Evolutionary conservation across 1,139 yeast genomes (phyloP), one percentile per base, ranked within the genome.

Genomic region (Candida tunisiensis): DNA sequence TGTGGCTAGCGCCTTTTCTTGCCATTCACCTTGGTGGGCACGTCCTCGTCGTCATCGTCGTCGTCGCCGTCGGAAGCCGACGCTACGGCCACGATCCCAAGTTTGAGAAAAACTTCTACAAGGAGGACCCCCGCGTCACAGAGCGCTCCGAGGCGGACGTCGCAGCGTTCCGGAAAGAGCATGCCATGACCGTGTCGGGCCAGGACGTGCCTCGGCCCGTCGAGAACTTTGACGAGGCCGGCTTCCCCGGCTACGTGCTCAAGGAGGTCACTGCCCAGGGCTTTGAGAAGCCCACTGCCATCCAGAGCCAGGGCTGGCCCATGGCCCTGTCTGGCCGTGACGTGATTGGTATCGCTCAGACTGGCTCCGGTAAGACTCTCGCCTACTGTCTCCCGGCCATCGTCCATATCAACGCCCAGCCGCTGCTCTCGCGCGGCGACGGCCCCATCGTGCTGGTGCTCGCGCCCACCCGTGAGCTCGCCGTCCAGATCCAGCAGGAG

Each of bases 221-320:
- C 45, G 74, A 88, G 40, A 50, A 69, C 28, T 88, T 88, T 47
- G 94, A 88, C 41, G 96, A 88, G 62, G 93, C 93, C 48, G 94
- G 94, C 25, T 85, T 85, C 69, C 96, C 96, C 38, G 79, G 72
- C 42, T 85, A 88, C 49, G 96, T 88, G 24, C 65, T 88, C 51
- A 64, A 60, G 39, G 95, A 88, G 62, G 83, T 88, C 44, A 71
- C 78, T 60, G 74, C 74, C 35, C 88, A 80, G 58, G 96, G 96
- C 34, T 88, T 88, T 62, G 91, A 77, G 33, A 70, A 64, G 39
- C 98, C 98, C 44, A 88, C 98, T 33, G 82, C 82, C 39, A 88
- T 88, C 51, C 98, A 88, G 62, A 80, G 94, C 56, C 98, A 91
- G 63, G 98, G 98, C 61, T 88, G 98, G 98, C 98, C 98, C 37